Base-by-base conservation (phyloP, 768 basidiomycete species). In the Lactarius akahatsu region DNA sequence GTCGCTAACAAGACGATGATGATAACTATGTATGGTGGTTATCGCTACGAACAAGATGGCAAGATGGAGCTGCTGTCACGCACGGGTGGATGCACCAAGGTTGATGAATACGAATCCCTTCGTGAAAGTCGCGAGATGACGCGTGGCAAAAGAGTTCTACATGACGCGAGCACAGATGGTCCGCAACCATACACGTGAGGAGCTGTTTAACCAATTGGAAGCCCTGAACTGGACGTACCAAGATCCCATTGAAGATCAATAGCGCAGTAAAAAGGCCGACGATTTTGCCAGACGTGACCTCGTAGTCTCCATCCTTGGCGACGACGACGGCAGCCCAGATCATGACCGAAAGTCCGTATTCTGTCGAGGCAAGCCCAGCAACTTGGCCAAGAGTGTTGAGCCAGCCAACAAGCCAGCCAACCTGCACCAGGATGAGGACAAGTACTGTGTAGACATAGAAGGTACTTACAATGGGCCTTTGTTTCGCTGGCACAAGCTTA, bases 91-190 rank as follows among this genome's bases (percentile, higher is more conserved):
- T 13, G 90, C 82, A 47, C 92, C 92, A 60, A 96, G 80, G 76
- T 96, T 96, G 72, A 96, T 80, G 74, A 96, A 95, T 4, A 96
- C 92, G 72, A 93, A 94, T 34, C 83, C 83, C 26, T 81, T 82
- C 2, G 93, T 94, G 68, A 93, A 77, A 20, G 80, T 81, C 0
- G 93, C 92, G 4, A 96, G 85, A 68, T 88, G 80, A 26, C 84
- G 83, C 1, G 94, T 95, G 1, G 87, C 86, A 34, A 92, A 74
- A 45, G 87, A 91, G 73, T 92, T 92, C 85, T 77, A 61, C 4
- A 43, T 6, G 23, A 61, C 16, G 2, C 18, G 34, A 6, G 40
- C 10, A 36, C 18, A 38, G 26, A 23, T 10, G 30, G 28, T 50
- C 55, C 30, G 45, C 45, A 54, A 32, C 20, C 45, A 30, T 52